These are phyloP conservation scores for Saururus chinensis DNA, from an alignment of 164 flowering plant species.

Conservation along the genomic window DNA sequence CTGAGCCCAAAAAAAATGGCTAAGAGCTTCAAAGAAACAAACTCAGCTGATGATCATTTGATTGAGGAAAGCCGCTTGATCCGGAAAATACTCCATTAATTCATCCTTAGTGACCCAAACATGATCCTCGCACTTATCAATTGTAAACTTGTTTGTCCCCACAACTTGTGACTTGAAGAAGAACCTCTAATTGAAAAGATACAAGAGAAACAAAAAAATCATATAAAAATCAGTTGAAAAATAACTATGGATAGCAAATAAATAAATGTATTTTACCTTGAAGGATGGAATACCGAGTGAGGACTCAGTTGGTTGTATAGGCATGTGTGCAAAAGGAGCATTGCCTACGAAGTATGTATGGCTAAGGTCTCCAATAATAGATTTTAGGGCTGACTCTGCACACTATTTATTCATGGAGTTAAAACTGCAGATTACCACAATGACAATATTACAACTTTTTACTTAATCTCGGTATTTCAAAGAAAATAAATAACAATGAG, in stretches of 20 bases:
- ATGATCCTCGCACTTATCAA: conserved; percentile 64
- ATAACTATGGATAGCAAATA: background rate
- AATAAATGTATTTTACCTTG: conserved; percentile 41
- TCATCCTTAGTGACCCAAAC: conserved; percentile 97
- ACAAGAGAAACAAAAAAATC: background rate
- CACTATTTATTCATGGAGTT: conserved; percentile 38
- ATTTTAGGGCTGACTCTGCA: conserved; percentile 86
- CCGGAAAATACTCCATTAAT: conserved; percentile 72
- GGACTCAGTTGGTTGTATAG: conserved; percentile 34
- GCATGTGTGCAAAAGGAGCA: conserved; percentile 87
- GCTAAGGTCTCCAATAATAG: conserved; percentile 78
- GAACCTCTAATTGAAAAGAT: conserved; percentile 47
- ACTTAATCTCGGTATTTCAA: background rate
- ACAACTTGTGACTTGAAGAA: conserved; percentile 95
- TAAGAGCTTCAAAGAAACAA: background rate
- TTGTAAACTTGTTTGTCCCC: conserved; percentile 46
- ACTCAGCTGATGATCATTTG: conserved; percentile 81
- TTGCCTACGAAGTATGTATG: conserved; percentile 94
- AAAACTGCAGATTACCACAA: background rate
- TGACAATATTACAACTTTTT: background rate
- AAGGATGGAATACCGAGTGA: conserved; percentile 24
- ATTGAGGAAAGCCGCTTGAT: conserved; percentile 59
- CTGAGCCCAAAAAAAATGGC: background rate
- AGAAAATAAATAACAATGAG: background rate
- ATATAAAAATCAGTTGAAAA: background rate